These are phyloP conservation scores for Micractinium conductrix DNA, from an alignment of 139 green algal genomes.

Conservation along the genomic window DNA sequence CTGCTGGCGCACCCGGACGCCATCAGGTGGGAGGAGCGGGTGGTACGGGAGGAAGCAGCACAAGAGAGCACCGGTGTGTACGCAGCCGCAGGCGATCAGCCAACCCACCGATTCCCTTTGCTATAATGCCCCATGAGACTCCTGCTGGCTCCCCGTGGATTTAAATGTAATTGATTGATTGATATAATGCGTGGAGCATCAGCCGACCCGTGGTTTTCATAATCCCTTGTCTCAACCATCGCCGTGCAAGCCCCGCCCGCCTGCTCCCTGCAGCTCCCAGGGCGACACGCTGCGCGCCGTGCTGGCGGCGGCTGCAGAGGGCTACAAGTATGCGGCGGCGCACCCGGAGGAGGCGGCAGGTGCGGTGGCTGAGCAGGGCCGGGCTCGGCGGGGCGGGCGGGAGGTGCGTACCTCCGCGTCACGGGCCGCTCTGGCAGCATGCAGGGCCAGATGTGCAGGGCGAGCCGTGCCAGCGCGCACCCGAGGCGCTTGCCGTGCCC, in stretches of 20 bases:
- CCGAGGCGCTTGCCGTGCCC: too few species aligned
- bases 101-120: too few species aligned
- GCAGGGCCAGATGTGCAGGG: too few species aligned
- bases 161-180: too few species aligned
- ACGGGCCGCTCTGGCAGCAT: too few species aligned
- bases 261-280: conserved; percentile 41
- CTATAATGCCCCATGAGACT: too few species aligned
- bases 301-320: conserved; percentile 66
- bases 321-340: conserved; percentile 64
- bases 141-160: too few species aligned
- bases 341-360: conserved; percentile 64
- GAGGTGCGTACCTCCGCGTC: too few species aligned
- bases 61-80: neutral
- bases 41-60: neutral
- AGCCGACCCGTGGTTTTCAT: neutral
- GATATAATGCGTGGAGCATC: too few species aligned
- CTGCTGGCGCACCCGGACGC: conserved; percentile 66
- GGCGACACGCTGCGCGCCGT: conserved; percentile 53
- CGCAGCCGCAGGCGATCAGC: neutral
- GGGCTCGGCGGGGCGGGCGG: too few species aligned
- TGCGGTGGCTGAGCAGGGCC: too few species aligned
- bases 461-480: too few species aligned
- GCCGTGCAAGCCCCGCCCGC: neutral
- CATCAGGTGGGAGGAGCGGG: conserved; percentile 42
- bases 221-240: neutral